Base-by-base conservation (phyloP, 805 yeast species). In the Kodamaea kaohsiungensis region DNA sequence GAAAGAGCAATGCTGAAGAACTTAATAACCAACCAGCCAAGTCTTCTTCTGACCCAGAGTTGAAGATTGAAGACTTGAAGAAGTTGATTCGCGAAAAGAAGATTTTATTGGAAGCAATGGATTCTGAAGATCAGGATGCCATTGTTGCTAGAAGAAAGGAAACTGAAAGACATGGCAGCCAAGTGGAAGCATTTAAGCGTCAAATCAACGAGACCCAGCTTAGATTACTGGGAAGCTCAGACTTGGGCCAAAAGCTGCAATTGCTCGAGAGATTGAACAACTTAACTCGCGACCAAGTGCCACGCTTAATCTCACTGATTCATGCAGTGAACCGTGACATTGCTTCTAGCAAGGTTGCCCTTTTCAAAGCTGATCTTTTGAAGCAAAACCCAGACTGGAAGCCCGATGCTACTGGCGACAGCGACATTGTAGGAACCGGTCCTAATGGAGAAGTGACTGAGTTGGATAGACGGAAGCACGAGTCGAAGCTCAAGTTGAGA, bases 381-480 rank as follows among this genome's bases (percentile, higher is more conserved):
- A 82, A 79, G 60, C 83, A 83, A 58, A 81, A 88, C 63, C 97
- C 97, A 9, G 80, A 84, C 1, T 78, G 91, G 70, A 61, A 61
- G 40, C 77, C 79, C 0, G 68, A 67, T 18, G 59, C 52, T 46
- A 57, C 52, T 46, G 59, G 65, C 17, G 77, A 72, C 35, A 65
- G 67, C 0, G 73, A 72, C 12, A 79, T 87, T 48, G 76, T 78
- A 25, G 98, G 97, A 3, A 83, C 95, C 5, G 98, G 98, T 7
- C 87, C 91, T 47, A 84, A 87, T 63, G 98, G 98, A 30, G 84
- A 84, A 56, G 82, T 91, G 7, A 92, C 98, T 2, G 97, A 89
- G 22, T 71, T 84, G 12, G 98, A 92, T 66, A 81, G 88, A 56
- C 82, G 88, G 58, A 88, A 88, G 62, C 95, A 93, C 40, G 86